A percentile compares a stretch with the other conserved stretches of the same genome.
phyloP scores from a whole-genome alignment of 768 basidiomycete species.

The Tephrocybe rancida region DNA sequence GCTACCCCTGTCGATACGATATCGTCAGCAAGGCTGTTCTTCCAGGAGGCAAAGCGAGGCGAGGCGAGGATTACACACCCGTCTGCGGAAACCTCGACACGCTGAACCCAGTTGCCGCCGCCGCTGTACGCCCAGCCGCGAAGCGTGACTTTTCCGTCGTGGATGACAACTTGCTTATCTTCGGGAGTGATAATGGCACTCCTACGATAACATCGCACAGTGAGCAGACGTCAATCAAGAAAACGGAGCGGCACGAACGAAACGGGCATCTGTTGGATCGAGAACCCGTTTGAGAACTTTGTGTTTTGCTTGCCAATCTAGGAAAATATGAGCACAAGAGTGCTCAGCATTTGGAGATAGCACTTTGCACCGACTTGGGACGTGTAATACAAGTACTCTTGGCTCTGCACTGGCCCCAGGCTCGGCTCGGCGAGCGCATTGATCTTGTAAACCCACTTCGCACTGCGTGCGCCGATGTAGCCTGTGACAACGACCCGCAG shows the following conservation, averaged over 20 bases:
- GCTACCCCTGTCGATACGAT: conserved; percentile 35
- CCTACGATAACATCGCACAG: conserved; percentile 23
- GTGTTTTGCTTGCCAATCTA: conserved; percentile 56
- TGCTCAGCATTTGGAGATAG: background rate
- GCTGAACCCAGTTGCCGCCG: conserved; percentile 55
- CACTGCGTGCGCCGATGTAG: conserved; percentile 55
- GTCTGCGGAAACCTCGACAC: conserved; percentile 56
- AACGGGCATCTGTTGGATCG: conserved; percentile 60
- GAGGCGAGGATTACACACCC: conserved; percentile 35
- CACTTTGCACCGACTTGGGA: conserved; percentile 35
- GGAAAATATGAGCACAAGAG: background rate
- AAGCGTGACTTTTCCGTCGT: conserved; percentile 48
- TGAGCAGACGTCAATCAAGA: background rate
- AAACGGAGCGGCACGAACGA: conserved; percentile 39
- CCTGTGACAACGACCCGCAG: conserved; percentile 53
- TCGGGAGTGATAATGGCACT: conserved; percentile 49
- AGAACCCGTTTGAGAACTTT: conserved; percentile 55
- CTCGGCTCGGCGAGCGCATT: conserved; percentile 51
- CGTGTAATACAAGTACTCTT: conserved; percentile 57
- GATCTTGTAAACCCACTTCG: conserved; percentile 57
- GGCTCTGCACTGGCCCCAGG: conserved; percentile 52
- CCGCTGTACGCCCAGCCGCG: conserved; percentile 47
- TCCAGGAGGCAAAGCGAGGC: background rate
- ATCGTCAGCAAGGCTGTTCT: background rate
- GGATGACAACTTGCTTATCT: conserved; percentile 48